Base-by-base conservation (phyloP, 2,329 filamentous ascomycete genomes). In the Blastomyces percursus region DNA sequence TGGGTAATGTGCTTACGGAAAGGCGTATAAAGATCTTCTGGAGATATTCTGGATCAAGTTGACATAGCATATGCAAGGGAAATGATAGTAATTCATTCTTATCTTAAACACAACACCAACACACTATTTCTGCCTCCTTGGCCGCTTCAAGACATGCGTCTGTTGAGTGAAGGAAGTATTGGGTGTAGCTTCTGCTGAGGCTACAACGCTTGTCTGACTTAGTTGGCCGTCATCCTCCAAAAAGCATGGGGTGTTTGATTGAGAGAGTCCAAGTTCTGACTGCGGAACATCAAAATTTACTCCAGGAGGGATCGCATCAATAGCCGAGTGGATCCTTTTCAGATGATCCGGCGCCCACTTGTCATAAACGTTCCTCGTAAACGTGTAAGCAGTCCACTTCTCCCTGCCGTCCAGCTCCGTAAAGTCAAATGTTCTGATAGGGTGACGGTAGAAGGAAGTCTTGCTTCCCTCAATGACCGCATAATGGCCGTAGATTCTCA, bases 331-430 rank as follows among this genome's bases (percentile, higher is more conserved):
- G 57, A 78, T 71, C 54, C 69, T 72, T 65, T 72, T 67, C 14
- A 77, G 71, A 64, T 77, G 73, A 57, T 61, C 60, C 5, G 71
- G 74, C 70, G 73, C 69, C 74, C 72, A 77, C 3, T 35, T 65
- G 46, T 74, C 65, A 63, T 77, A 77, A 46, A 78, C 65, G 56
- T 71, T 76, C 63, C 67, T 74, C 1, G 68, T 71, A 61, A 77
- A 76, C 14, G 67, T 70, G 67, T 77, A 75, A 12, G 71, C 65
- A 1, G 68, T 72, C 74, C 73, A 77, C 62, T 70, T 76, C 0
- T 76, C 71, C 62, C 65, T 73, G 1, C 73, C 71, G 21, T 74
- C 68, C 0, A 70, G 60, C 35, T 5, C 66, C 0, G 69, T 72
- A 59, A 79, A 75, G 63, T 59, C 21, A 62, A 77, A 77, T 0